A percentile compares a stretch with the other conserved stretches of the same genome.
Evolutionary conservation across 495 filamentous ascomycete genomes (phyloP).

Genomic region (Podospora didyma): DNA sequence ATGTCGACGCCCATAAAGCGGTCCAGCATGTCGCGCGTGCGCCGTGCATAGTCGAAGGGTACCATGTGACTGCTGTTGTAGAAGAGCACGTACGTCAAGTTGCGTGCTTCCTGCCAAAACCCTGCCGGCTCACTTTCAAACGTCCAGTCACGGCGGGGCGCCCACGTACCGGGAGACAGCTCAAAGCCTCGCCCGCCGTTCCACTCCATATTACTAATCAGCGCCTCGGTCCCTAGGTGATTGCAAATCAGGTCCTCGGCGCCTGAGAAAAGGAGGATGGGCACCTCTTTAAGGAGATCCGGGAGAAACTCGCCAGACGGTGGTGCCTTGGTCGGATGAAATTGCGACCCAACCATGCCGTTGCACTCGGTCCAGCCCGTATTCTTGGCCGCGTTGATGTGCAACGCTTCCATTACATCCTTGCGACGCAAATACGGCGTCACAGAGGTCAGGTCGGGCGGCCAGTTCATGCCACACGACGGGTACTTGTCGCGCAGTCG

Average conservation of each 20-base stretch:
- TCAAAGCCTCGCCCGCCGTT: slow-evolving; percentile 89
- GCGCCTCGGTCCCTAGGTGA: slow-evolving; percentile 85
- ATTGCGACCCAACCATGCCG: slow-evolving; percentile 65
- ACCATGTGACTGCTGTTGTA: slow-evolving; percentile 98
- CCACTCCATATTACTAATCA: slow-evolving; percentile 91
- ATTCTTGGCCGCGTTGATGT: slow-evolving; percentile 75
- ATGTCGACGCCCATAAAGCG: slow-evolving; percentile 95
- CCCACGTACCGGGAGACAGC: slow-evolving; percentile 82
- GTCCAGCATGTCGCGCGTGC: slow-evolving; percentile 93
- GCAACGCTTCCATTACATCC: slow-evolving; percentile 77
- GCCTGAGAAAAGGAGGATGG: slow-evolving; percentile 84
- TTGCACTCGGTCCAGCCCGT: slow-evolving; percentile 91
- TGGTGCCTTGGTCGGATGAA: slow-evolving; percentile 61
- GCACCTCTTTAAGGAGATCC: slow-evolving; percentile 67
- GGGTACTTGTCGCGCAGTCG: slow-evolving; percentile 69
- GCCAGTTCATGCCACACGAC: slow-evolving; percentile 94
- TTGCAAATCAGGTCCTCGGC: slow-evolving; percentile 96
- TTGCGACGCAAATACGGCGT: slow-evolving; percentile 77
- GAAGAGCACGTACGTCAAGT: slow-evolving; percentile 92
- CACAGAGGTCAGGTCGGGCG: slow-evolving; percentile 71
- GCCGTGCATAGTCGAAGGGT: slow-evolving; percentile 84
- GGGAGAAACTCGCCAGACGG: slow-evolving; percentile 76
- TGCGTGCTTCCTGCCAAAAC: slow-evolving; percentile 89
- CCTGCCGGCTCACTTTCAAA: slow-evolving; percentile 90
- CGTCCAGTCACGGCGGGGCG: slow-evolving; percentile 86